These are phyloP conservation scores for Vitis hybrid DNA, from an alignment of 177 flowering plant genomes.

Conservation along the genomic window DNA sequence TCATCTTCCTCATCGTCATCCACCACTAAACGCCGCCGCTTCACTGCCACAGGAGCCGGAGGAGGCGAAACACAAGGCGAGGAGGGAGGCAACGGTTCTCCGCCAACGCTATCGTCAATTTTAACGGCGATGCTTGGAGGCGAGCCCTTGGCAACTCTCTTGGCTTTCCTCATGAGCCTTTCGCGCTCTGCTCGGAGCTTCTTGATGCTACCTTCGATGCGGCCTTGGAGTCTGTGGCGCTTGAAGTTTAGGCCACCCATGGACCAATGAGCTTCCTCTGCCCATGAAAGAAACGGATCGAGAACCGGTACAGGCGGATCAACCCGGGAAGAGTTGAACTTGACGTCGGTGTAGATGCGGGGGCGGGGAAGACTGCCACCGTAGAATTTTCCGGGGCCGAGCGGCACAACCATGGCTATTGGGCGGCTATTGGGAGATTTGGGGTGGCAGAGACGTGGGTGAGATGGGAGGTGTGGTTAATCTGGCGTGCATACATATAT, in stretches of 20 bases:
- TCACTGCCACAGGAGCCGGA: conserved; percentile 45
- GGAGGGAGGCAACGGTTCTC: conserved; percentile 1
- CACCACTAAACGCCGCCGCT: conserved; percentile 29
- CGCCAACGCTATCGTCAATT: not conserved
- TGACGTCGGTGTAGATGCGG: conserved; percentile 58
- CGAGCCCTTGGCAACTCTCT: not conserved
- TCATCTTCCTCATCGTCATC: conserved; percentile 25
- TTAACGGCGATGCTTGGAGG: not conserved
- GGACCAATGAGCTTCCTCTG: conserved; percentile 88
- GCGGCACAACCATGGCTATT: conserved; percentile 51
- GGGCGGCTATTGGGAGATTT: conserved; percentile 2
- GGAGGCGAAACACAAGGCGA: conserved; percentile 33
- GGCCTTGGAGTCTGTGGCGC: conserved; percentile 76
- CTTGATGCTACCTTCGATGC: conserved; percentile 71
- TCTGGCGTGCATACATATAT: not conserved
- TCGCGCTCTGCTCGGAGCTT: conserved; percentile 50
- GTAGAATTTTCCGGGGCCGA: conserved; percentile 85
- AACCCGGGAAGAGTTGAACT: conserved; percentile 48
- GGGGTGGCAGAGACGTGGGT: not conserved
- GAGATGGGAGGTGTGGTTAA: not conserved
- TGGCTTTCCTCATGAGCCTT: conserved; percentile 10
- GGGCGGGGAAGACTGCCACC: conserved; percentile 91
- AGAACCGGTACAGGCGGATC: conserved; percentile 68
- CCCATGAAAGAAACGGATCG: conserved; percentile 86
- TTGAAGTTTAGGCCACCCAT: conserved; percentile 86